Percentiles rank a stretch among this genome's conserved stretches.
phyloP scores from a whole-genome alignment of 2,329 filamentous ascomycete genomes.

The Diatrype stigma region DNA sequence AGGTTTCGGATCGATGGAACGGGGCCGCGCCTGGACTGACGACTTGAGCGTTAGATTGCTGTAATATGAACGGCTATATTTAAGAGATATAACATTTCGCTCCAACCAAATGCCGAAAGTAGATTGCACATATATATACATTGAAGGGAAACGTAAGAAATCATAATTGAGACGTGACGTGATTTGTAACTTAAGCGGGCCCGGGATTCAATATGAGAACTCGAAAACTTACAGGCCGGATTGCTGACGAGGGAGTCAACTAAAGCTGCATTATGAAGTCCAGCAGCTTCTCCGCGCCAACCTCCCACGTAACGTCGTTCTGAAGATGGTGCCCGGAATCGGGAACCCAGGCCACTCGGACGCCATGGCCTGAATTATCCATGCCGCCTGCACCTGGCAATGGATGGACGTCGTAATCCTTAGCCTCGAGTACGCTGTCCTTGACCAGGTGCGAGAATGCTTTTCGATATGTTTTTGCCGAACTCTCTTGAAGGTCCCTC shows the following conservation, averaged over 20 bases:
- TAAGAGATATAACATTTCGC: too few relatives aligned
- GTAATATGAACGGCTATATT: neutral
- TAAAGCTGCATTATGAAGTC: conserved; percentile 34
- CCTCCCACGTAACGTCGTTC: conserved; percentile 46
- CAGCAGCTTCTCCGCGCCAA: conserved; percentile 41
- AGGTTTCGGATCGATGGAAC: conserved; percentile 8
- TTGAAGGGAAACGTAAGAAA: too few relatives aligned
- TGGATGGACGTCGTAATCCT: conserved; percentile 5
- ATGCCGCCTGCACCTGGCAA: conserved; percentile 16
- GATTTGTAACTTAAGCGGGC: too few relatives aligned
- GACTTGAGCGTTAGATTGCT: neutral
- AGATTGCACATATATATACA: too few relatives aligned
- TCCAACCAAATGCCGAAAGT: too few relatives aligned
- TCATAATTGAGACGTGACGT: too few relatives aligned
- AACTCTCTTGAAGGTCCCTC: conserved; percentile 29
- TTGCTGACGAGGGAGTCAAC: neutral
- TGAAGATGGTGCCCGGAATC: conserved; percentile 49
- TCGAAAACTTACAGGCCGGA: too few relatives aligned
- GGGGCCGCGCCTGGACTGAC: neutral
- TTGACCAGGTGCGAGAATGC: conserved; percentile 27
- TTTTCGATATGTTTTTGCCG: conserved; percentile 35
- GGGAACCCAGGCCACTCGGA: conserved; percentile 37
- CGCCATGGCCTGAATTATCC: conserved; percentile 30
- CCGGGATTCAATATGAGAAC: too few relatives aligned
- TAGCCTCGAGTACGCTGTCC: conserved; percentile 26